Base-by-base conservation (phyloP, 2,329 filamentous ascomycete genomes). In the Microcyclosporella mali region DNA sequence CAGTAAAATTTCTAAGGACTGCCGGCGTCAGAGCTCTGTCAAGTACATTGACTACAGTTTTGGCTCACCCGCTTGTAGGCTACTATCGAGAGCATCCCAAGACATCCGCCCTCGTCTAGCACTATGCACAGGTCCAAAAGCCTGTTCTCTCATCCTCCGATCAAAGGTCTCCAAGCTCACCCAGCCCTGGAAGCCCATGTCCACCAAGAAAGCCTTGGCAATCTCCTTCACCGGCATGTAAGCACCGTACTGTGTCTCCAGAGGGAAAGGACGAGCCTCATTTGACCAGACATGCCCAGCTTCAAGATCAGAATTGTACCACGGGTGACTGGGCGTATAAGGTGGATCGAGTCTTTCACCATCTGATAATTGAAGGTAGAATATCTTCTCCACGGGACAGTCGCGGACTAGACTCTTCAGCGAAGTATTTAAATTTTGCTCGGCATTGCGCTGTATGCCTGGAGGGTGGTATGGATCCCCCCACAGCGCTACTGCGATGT, bases 351-450 rank as follows among this genome's bases (percentile, higher is more conserved):
- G 61, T 4, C 44, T 48, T 34, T 66, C 63, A 1, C 52, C 64
- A 42, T 67, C 64, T 2, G 61, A 65, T 2, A 66, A 43, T 41
- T 66, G 64, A 8, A 66, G 40, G 34, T 62, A 66, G 46, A 63
- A 59, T 12, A 66, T 51, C 37, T 60, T 65, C 1, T 63, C 60
- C 2, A 55, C 17, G 9, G 46, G 49, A 15, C 60, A 58, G 4
- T 49, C 43, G 6, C 41, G 30, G 1, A 66, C 37, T 2, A 63
- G 59, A 6, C 49, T 52, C 2, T 31, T 34, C n/a, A 66, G 41
- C 6, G 36, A 37, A 15, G 55, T 42, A 0, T 10, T 11, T 4
- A 44, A 31, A 17, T 25, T 15, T 15, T 18, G 4, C 6, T 33
- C 30, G 2, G 33, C 49, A n/a, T 37, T 19, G 2, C 41, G 41